These are phyloP conservation scores for Vitis rupestris DNA, from an alignment of 164 flowering plant genomes.

Conservation along the genomic window DNA sequence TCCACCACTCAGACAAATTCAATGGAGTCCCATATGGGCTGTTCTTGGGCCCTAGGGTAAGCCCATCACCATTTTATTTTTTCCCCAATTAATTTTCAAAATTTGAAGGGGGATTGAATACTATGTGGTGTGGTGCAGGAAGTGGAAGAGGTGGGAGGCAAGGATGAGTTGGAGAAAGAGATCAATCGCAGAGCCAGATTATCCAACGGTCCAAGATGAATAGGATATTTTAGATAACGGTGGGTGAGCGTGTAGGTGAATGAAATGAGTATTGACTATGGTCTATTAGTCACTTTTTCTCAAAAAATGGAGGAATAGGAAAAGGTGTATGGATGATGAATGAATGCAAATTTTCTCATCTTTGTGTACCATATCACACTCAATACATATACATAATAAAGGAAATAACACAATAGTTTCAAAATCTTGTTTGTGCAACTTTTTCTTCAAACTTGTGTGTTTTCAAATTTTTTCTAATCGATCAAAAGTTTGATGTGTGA, in stretches of 20 bases:
- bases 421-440: too few species aligned
- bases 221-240: not conserved
- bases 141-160: constrained; percentile 44
- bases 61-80: not conserved
- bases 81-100: not conserved
- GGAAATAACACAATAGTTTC: too few species aligned
- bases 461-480: too few species aligned
- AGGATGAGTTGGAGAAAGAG: constrained; percentile 43
- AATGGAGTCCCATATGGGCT: constrained; percentile 91
- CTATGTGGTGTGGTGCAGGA: constrained; percentile 28
- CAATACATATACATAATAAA: too few species aligned
- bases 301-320: not conserved
- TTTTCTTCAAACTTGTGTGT: too few species aligned
- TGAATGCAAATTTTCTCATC: too few species aligned
- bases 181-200: constrained; percentile 27
- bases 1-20: constrained; percentile 90
- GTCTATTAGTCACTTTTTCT: too few species aligned
- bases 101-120: not conserved
- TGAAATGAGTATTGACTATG: not conserved
- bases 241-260: not conserved
- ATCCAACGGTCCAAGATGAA: constrained; percentile 18
- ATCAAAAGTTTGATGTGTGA: too few species aligned
- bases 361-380: too few species aligned
- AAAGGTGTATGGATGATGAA: not conserved
- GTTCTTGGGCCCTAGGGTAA: constrained; percentile 86